Percentiles rank a stretch among this genome's conserved stretches.
Conservation (phyloP, 306 rosid species). For the Castanea sativa region DNA sequence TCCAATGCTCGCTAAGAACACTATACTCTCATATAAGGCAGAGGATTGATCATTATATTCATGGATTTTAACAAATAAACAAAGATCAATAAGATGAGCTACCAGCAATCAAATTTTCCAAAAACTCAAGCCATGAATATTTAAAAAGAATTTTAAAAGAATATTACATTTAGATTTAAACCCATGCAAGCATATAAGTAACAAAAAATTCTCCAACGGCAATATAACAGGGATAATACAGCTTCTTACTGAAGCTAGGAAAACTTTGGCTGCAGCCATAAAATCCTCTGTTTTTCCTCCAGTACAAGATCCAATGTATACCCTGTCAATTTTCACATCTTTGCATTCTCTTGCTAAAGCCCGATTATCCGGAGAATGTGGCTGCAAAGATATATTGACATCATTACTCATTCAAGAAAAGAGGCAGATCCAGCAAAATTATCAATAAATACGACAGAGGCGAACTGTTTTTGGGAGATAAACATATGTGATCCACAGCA, state of each 20-base stretch:
- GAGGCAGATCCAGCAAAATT: not conserved
- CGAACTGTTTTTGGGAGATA: not conserved
- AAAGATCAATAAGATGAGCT: not conserved
- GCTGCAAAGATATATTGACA: slow-evolving; percentile 48
- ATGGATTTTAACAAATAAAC: not conserved
- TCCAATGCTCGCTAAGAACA: not conserved
- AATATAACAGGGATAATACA: slow-evolving; percentile 18
- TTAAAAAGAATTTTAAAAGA: not conserved
- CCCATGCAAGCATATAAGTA: not conserved
- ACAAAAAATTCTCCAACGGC: not conserved
- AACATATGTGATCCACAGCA: not conserved
- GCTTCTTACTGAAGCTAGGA: slow-evolving; percentile 68
- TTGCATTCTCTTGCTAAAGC: slow-evolving; percentile 95
- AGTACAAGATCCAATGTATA: slow-evolving; percentile 93
- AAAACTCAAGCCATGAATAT: not conserved
- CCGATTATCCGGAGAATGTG: slow-evolving; percentile 95
- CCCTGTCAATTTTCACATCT: slow-evolving; percentile 92
- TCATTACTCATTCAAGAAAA: slow-evolving; percentile 14
- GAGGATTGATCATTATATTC: not conserved
- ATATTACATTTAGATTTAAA: not conserved
- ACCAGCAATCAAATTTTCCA: not conserved
- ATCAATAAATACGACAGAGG: not conserved
- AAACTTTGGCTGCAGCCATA: slow-evolving; percentile 80
- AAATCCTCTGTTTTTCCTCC: slow-evolving; percentile 92
- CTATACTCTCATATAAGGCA: not conserved